Evolutionary conservation across 345 rosid genomes (phyloP).

Genomic region (Eucalyptus victrix): DNA sequence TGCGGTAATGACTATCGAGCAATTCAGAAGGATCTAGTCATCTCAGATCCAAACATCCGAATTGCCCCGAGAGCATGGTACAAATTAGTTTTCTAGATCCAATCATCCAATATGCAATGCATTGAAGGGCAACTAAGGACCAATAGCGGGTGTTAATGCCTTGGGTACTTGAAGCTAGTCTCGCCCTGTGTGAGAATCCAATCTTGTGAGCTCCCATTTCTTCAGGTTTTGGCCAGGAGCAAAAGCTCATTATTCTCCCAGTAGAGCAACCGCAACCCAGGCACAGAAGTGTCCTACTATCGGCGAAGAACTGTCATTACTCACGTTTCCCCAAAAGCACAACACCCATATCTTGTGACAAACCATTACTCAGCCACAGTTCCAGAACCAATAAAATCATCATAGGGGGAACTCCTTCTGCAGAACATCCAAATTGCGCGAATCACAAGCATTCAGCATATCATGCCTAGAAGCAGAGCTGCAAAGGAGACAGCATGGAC

Average conservation of each 20-base stretch:
- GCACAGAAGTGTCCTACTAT: background rate
- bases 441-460: constrained; percentile 82
- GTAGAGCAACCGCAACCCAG: background rate
- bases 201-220: background rate
- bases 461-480: constrained; percentile 84
- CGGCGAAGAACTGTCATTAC: background rate
- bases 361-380: background rate
- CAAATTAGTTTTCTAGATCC: background rate
- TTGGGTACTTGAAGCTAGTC: background rate
- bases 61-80: background rate
- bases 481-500: background rate
- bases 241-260: background rate
- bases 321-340: background rate
- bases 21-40: background rate
- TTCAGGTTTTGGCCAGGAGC: background rate
- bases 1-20: background rate
- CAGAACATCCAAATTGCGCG: constrained; percentile 82
- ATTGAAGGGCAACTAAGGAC: background rate
- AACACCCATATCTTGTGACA: background rate
- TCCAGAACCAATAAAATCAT: background rate
- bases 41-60: background rate
- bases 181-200: background rate
- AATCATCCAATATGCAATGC: background rate
- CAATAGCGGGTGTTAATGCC: background rate
- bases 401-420: constrained; percentile 87